These are phyloP conservation scores for Capronia americana DNA, from an alignment of 2,329 filamentous ascomycete species.

Conservation along the genomic window DNA sequence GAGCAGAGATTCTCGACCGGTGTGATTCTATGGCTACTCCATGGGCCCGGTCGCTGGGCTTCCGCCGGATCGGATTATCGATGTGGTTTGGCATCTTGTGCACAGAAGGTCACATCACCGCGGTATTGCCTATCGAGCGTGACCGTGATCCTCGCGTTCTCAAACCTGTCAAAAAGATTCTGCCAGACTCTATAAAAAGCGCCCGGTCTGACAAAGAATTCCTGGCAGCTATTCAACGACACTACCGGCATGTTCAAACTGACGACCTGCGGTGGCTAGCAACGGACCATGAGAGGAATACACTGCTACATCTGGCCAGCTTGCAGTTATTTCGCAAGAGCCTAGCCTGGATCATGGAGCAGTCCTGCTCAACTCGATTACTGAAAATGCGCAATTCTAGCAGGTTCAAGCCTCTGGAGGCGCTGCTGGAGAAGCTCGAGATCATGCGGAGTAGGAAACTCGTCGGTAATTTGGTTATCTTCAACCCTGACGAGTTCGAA, in stretches of 20 bases:
- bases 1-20: conserved; percentile 16
- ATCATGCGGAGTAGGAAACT: conserved; percentile 38
- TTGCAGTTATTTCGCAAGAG: conserved; percentile 36
- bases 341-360: conserved; percentile 42
- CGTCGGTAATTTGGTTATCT: conserved; percentile 10
- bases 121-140: background rate
- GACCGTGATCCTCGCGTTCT: conserved; percentile 3
- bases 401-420: conserved; percentile 46
- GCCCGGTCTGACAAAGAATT: background rate
- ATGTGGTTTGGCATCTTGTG: conserved; percentile 42
- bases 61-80: conserved; percentile 45
- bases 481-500: conserved; percentile 36
- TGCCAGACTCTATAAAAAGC: background rate
- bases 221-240: background rate
- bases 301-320: conserved; percentile 42
- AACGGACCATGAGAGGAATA: conserved; percentile 35
- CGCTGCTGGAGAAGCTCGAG: conserved; percentile 42
- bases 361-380: conserved; percentile 27
- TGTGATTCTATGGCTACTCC: conserved; percentile 27
- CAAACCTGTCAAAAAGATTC: conserved; percentile 2
- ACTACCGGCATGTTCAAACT: background rate
- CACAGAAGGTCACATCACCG: conserved; percentile 8
- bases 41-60: conserved; percentile 44
- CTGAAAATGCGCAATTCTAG: conserved; percentile 40
- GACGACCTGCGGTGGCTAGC: conserved; percentile 19